These are phyloP conservation scores for Pythium inflatum DNA, from an alignment of 352 stramenopile species.

Conservation along the genomic window DNA sequence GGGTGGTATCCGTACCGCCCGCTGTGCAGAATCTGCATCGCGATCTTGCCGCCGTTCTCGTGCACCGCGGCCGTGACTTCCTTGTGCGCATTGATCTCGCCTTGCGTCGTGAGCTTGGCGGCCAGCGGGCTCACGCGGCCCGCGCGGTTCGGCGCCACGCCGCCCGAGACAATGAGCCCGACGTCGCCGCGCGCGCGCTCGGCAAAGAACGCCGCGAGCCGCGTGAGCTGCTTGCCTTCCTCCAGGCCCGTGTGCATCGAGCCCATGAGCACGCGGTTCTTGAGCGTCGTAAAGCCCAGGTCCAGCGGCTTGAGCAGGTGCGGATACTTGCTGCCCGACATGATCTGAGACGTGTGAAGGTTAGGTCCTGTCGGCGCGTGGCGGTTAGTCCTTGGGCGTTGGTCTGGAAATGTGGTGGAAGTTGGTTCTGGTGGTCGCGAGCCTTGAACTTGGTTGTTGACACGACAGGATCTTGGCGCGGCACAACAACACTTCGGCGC, in stretches of 20 bases:
- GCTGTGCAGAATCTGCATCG: constrained; percentile 93
- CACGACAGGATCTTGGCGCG: constrained; percentile 13
- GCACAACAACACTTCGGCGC: background rate
- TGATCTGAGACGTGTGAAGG: constrained; percentile 8
- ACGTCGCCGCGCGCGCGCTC: constrained; percentile 93
- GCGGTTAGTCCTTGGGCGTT: too few relatives aligned
- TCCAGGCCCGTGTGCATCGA: constrained; percentile 94
- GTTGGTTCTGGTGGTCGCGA: constrained; percentile 23
- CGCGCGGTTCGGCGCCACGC: constrained; percentile 93
- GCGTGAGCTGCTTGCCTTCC: constrained; percentile 72
- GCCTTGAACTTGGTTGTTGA: constrained; percentile 27
- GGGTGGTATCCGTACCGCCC: constrained; percentile 97
- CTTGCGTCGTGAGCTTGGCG: constrained; percentile 91
- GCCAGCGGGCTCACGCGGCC: constrained; percentile 94
- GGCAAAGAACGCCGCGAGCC: constrained; percentile 95
- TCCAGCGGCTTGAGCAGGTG: constrained; percentile 79
- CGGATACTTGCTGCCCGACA: constrained; percentile 70
- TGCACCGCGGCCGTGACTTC: constrained; percentile 95
- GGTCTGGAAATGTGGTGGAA: too few relatives aligned
- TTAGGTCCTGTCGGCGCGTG: too few relatives aligned
- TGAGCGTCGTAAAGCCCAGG: constrained; percentile 80
- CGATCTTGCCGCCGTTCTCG: constrained; percentile 80
- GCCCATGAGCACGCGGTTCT: constrained; percentile 90
- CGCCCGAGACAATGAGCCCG: constrained; percentile 94
- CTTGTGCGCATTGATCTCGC: constrained; percentile 90